Conservation (phyloP, 2,329 filamentous ascomycete species). For the Pseudocercospora vitis region DNA sequence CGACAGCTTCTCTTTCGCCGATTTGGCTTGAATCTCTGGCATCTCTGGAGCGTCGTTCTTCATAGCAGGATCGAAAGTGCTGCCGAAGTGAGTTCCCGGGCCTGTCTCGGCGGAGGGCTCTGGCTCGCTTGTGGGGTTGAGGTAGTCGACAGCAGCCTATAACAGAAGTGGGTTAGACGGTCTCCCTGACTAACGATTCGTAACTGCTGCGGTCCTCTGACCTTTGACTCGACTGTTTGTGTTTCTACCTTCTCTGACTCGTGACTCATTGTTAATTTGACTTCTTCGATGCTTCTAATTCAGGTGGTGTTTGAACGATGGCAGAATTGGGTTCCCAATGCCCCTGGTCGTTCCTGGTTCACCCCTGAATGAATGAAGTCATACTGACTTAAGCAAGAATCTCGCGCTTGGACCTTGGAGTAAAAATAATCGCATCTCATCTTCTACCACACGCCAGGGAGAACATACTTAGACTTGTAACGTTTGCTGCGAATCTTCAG, state of each 20-base stretch:
- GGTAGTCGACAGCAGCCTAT: conserved; percentile 20
- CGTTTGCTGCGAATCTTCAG: too few relatives aligned
- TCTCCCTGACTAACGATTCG: not conserved
- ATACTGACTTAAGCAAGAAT: not conserved
- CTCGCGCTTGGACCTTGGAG: too few relatives aligned
- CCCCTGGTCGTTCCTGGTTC: not conserved
- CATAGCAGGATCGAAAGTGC: conserved; percentile 20
- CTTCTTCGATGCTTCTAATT: not conserved
- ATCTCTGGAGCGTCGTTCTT: conserved; percentile 20
- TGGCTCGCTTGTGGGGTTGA: conserved; percentile 20
- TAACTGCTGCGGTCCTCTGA: not conserved
- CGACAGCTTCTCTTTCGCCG: conserved; percentile 17
- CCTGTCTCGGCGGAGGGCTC: conserved; percentile 24
- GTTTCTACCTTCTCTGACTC: not conserved
- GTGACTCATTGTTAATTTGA: not conserved
- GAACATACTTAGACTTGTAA: too few relatives aligned
- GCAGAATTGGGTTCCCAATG: not conserved
- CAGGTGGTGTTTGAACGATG: not conserved
- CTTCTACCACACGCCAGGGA: too few relatives aligned
- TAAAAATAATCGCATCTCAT: too few relatives aligned
- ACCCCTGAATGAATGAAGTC: not conserved
- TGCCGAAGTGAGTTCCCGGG: conserved; percentile 23
- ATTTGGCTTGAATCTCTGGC: conserved; percentile 7
- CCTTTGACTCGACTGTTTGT: conserved; percentile 15
- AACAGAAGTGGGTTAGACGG: conserved; percentile 3